A percentile compares a stretch with the other conserved stretches of the same genome.
phyloP scores from a whole-genome alignment of 306 rosid species.

The Begonia loranthoides region DNA sequence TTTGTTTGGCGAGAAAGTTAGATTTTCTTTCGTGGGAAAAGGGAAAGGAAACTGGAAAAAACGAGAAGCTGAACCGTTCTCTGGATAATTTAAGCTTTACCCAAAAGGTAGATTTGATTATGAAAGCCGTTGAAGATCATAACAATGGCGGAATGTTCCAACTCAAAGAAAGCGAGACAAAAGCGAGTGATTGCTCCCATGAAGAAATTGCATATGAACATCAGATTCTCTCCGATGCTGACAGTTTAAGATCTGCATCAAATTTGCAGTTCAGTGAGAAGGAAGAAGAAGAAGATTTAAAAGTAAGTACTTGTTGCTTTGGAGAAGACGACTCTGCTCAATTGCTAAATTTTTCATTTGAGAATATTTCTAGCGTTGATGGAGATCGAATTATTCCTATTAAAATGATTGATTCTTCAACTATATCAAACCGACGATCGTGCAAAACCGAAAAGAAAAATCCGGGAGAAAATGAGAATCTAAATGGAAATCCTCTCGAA shows the following conservation, averaged over 20 bases:
- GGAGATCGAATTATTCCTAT: constrained; percentile 61
- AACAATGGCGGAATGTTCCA: constrained; percentile 26
- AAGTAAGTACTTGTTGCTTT: constrained; percentile 11
- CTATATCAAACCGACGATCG: constrained; percentile 9
- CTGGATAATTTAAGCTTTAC: constrained; percentile 42
- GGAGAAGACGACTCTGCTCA: constrained; percentile 18
- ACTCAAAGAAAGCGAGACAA: constrained; percentile 36
- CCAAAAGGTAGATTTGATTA: constrained; percentile 31
- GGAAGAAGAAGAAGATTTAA: constrained; percentile 18
- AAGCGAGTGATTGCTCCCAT: constrained; percentile 29
- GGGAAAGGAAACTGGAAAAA: constrained; percentile 22
- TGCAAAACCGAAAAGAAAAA: constrained; percentile 18
- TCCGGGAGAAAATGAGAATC: constrained; percentile 20
- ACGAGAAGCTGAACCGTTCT: constrained; percentile 33
- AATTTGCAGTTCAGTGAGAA: constrained; percentile 16
- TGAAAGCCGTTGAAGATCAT: constrained; percentile 22
- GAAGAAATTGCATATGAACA: constrained; percentile 25
- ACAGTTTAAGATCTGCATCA: constrained; percentile 21
- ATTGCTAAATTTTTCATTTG: constrained; percentile 41
- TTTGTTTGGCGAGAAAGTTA: constrained; percentile 23
- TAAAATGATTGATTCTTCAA: constrained; percentile 34
- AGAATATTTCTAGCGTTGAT: constrained; percentile 50
- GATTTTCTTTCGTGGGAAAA: constrained; percentile 39
- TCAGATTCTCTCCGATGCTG: constrained; percentile 41
- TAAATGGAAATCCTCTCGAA: constrained; percentile 40